These are phyloP conservation scores for Entelexis sorbosivorans DNA, from an alignment of 1,139 yeast genomes.

Conservation along the genomic window DNA sequence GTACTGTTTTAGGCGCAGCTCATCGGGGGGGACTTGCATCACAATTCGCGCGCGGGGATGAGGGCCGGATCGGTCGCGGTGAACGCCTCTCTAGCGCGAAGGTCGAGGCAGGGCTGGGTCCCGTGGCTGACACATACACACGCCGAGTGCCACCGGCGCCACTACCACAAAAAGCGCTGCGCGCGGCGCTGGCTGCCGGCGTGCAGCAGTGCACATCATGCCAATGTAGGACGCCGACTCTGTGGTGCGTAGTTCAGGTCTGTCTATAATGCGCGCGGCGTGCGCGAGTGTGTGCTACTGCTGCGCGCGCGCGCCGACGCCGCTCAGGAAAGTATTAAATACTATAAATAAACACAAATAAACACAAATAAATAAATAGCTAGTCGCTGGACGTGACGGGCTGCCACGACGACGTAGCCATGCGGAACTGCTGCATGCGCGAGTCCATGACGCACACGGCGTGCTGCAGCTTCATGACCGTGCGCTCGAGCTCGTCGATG, in stretches of 20 bases:
- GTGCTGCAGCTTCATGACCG: slow-evolving; percentile 6
- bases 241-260: too few relatives aligned
- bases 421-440: slow-evolving; percentile 5
- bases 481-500: not conserved
- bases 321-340: too few relatives aligned
- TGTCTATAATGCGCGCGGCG: too few relatives aligned
- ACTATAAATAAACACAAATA: not conserved
- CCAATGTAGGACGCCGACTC: too few relatives aligned
- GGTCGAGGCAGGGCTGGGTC: not conserved
- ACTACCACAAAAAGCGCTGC: not conserved
- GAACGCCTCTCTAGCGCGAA: not conserved
- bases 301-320: too few relatives aligned
- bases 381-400: not conserved
- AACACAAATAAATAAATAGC: not conserved
- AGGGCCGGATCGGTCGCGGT: not conserved
- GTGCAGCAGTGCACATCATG: too few relatives aligned
- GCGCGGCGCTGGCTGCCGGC: not conserved
- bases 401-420: slow-evolving; percentile 6
- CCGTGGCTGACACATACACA: not conserved
- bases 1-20: not conserved
- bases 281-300: too few relatives aligned
- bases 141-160: not conserved
- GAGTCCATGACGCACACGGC: slow-evolving; percentile 4
- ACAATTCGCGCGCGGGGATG: not conserved
- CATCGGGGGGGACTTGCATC: not conserved